Conservation (phyloP, 345 rosid species). For the Rhodamnia argentea region DNA sequence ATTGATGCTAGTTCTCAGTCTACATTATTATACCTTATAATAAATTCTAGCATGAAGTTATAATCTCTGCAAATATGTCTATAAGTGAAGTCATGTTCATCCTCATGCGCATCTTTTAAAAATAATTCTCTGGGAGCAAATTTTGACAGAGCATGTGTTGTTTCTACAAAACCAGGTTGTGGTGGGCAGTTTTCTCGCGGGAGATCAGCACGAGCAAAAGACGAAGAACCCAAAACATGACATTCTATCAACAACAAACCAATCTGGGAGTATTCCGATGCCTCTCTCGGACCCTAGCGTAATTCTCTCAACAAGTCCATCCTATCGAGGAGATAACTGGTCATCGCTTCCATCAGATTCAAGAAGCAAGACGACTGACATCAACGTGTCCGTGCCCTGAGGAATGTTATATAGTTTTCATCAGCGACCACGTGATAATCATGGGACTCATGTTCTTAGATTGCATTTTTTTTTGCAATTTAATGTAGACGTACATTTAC, state of each 20-base stretch:
- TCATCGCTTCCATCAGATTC: constrained; percentile 31
- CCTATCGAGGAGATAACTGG: constrained; percentile 49
- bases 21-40: neutral
- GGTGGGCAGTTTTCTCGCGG: constrained; percentile 74
- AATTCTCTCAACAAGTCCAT: constrained; percentile 12
- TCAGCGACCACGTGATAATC: neutral
- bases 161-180: constrained; percentile 39
- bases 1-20: neutral
- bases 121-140: neutral
- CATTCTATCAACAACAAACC: constrained; percentile 15
- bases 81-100: neutral
- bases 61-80: neutral
- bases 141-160: neutral
- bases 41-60: neutral
- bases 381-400: constrained; percentile 43
- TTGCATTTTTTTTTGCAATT: neutral
- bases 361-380: constrained; percentile 43
- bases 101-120: neutral
- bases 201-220: constrained; percentile 61
- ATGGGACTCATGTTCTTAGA: neutral
- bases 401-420: constrained; percentile 6
- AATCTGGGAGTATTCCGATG: constrained; percentile 20
- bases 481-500: neutral
- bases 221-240: constrained; percentile 42
- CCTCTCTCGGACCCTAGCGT: constrained; percentile 26